phyloP scores from a whole-genome alignment of 1,139 yeast genomes.

The Blastobotrys proliferans region DNA sequence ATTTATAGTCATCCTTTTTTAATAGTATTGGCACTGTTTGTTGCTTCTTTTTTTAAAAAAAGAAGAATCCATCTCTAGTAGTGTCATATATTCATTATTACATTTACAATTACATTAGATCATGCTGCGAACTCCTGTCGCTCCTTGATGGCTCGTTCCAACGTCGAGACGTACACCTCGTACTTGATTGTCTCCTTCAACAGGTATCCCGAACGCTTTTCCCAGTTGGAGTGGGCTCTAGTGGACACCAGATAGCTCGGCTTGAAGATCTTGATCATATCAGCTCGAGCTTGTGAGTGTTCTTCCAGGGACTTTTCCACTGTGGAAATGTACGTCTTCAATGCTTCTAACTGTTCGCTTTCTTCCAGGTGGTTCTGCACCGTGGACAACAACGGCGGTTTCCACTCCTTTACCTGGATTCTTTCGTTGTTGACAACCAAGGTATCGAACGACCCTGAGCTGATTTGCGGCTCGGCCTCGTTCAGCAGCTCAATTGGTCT shows the following conservation, averaged over 20 bases:
- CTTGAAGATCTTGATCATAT: constrained; percentile 26
- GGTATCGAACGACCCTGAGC: constrained; percentile 24
- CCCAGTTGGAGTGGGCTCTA: constrained; percentile 36
- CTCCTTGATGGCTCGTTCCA: constrained; percentile 28
- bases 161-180: constrained; percentile 28
- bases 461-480: constrained; percentile 11
- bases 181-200: constrained; percentile 34
- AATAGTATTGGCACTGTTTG: background rate
- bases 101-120: background rate
- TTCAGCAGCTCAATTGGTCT: constrained; percentile 25
- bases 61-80: background rate
- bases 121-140: constrained; percentile 11
- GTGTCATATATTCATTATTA: background rate
- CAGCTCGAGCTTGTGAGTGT: constrained; percentile 27
- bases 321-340: constrained; percentile 23
- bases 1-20: constrained; percentile 1
- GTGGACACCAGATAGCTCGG: constrained; percentile 26
- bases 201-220: constrained; percentile 30
- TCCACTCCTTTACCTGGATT: constrained; percentile 32
- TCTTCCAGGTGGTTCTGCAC: constrained; percentile 28
- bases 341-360: constrained; percentile 27
- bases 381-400: constrained; percentile 30
- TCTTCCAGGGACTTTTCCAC: constrained; percentile 26
- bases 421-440: constrained; percentile 23
- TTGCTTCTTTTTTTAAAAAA: background rate